Percentiles rank a stretch among this genome's conserved stretches.
Evolutionary conservation across 1,284 basidiomycete species (phyloP).

Genomic region (Leccinum colubrinum): DNA sequence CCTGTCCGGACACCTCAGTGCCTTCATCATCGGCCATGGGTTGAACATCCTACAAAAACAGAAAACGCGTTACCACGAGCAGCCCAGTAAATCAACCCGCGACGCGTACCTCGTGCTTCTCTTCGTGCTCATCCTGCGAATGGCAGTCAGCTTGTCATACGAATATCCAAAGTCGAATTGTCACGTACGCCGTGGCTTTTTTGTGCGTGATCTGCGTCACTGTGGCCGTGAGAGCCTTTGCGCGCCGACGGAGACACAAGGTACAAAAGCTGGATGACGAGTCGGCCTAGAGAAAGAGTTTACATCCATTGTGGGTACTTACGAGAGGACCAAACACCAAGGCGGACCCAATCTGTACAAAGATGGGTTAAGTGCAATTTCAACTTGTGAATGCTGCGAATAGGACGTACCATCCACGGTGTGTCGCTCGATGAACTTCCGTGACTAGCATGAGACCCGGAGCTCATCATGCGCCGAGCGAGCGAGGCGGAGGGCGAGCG

Average conservation of each 20-base stretch:
- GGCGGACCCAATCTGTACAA: slow-evolving; percentile 31
- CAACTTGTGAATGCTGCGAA: background rate
- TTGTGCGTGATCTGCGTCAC: slow-evolving; percentile 18
- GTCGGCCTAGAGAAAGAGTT: background rate
- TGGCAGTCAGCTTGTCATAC: slow-evolving; percentile 14
- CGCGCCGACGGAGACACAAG: slow-evolving; percentile 32
- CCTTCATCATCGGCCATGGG: slow-evolving; percentile 34
- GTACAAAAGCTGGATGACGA: slow-evolving; percentile 27
- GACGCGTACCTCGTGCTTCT: slow-evolving; percentile 15
- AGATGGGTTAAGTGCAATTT: background rate
- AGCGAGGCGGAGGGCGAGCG: slow-evolving; percentile 14
- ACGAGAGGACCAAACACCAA: slow-evolving; percentile 33
- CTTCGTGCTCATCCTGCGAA: slow-evolving; percentile 15
- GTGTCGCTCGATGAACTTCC: slow-evolving; percentile 19
- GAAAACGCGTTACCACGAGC: slow-evolving; percentile 1
- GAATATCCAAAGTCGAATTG: background rate
- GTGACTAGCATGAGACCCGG: slow-evolving; percentile 24
- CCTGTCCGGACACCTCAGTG: slow-evolving; percentile 32
- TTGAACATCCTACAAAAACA: slow-evolving; percentile 13
- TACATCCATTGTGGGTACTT: slow-evolving; percentile 3
- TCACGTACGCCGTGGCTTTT: slow-evolving; percentile 24
- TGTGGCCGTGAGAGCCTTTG: slow-evolving; percentile 21
- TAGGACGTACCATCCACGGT: slow-evolving; percentile 30
- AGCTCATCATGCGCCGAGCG: slow-evolving; percentile 28
- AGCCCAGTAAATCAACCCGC: background rate